These are phyloP conservation scores for Paraphaeosphaeria sporulosa DNA, from an alignment of 2,329 filamentous ascomycete genomes.

Conservation along the genomic window DNA sequence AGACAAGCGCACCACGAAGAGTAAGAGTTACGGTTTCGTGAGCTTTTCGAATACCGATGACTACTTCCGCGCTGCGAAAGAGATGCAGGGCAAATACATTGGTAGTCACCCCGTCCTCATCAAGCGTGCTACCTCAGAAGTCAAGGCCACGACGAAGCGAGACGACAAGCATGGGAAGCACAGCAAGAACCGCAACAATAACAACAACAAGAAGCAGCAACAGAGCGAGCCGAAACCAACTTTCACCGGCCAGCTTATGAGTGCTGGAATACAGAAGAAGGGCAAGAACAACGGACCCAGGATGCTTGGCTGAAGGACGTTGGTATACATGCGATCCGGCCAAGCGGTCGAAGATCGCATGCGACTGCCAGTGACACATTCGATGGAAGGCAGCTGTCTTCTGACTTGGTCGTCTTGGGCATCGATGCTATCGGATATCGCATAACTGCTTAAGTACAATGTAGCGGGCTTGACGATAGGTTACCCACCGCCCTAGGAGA, in stretches of 20 bases:
- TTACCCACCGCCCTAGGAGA: too few species aligned
- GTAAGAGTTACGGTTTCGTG: conserved; percentile 95
- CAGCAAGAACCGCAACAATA: conserved; percentile 53
- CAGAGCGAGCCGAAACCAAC: conserved; percentile 21
- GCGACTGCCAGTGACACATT: background rate
- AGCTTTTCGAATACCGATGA: conserved; percentile 95
- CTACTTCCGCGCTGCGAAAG: conserved; percentile 93
- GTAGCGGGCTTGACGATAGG: background rate
- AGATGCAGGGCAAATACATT: conserved; percentile 99
- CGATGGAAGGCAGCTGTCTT: background rate
- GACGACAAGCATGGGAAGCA: conserved; percentile 48
- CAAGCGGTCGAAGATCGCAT: background rate
- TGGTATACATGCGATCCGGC: background rate
- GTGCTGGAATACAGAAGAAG: conserved; percentile 42
- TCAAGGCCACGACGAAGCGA: conserved; percentile 74
- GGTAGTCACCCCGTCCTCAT: conserved; percentile 92
- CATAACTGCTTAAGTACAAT: background rate
- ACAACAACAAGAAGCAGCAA: conserved; percentile 55
- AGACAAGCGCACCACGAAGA: conserved; percentile 95
- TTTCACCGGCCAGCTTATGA: conserved; percentile 33
- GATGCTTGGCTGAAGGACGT: conserved; percentile 35
- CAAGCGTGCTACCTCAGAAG: conserved; percentile 88
- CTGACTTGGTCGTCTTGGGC: background rate
- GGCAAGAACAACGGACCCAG: conserved; percentile 38
- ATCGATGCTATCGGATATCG: background rate